These are phyloP conservation scores for Elsinoe ampelina DNA, from an alignment of 2,329 filamentous ascomycete species.

Conservation along the genomic window DNA sequence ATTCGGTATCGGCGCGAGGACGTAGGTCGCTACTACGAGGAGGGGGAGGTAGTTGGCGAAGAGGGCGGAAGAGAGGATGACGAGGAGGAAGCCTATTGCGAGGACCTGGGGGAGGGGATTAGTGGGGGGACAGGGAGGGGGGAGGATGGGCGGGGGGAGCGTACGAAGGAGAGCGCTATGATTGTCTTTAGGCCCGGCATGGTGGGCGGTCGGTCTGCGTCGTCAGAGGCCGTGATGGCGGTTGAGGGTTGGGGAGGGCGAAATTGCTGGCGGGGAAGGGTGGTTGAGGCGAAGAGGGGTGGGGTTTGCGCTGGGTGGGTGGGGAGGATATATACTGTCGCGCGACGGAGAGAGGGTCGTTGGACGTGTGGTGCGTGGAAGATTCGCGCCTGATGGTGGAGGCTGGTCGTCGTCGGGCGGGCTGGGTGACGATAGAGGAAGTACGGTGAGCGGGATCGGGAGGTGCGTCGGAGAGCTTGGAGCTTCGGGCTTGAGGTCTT, in stretches of 20 bases:
- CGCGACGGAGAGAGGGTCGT: background rate
- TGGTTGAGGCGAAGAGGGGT: background rate
- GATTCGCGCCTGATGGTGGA: conserved; percentile 9
- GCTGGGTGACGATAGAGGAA: background rate
- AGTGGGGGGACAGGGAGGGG: conserved; percentile 8
- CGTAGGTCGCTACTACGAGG: conserved; percentile 90
- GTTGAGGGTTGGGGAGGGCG: background rate
- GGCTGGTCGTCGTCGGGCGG: conserved; percentile 10
- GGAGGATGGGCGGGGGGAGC: conserved; percentile 23
- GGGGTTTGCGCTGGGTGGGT: background rate
- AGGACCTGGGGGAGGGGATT: conserved; percentile 54
- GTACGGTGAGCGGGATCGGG: conserved; percentile 3
- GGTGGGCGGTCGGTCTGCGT: conserved; percentile 23
- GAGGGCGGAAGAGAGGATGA: conserved; percentile 93
- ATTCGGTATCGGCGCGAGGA: conserved; percentile 88
- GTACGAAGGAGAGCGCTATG: conserved; percentile 93
- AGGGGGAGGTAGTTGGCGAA: conserved; percentile 93
- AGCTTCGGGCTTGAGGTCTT: background rate
- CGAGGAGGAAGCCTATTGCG: conserved; percentile 95
- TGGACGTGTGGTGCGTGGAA: background rate
- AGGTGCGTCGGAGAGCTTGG: background rate
- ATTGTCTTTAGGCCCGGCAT: conserved; percentile 96
- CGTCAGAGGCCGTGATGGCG: conserved; percentile 8
- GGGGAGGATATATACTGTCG: background rate
- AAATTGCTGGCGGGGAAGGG: background rate